Base-by-base conservation (phyloP, 2,329 filamentous ascomycete species). In the Neurospora crassa region DNA sequence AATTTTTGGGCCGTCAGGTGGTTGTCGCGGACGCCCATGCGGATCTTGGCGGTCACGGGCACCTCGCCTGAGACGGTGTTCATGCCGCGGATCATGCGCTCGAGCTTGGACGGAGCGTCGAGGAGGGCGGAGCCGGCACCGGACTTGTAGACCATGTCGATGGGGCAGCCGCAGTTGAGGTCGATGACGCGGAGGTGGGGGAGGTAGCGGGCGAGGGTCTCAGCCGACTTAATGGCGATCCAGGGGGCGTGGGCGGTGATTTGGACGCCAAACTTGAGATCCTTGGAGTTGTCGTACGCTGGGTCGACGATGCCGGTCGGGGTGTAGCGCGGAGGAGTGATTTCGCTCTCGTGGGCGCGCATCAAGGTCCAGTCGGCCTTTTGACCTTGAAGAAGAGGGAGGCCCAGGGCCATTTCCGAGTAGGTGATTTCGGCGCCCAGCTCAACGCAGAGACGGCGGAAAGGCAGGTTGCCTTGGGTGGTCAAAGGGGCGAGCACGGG, bases 41-140 rank as follows among this genome's bases (percentile, higher is more conserved):
- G 90, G 76, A 99, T 94, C 84, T 99, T 99, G 76, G 93, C 92
- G 0, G 94, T 97, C 77, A 99, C 93, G 29, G 96, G 96, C 37
- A 96, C 90, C 76, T 96, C 92, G 63, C 92, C 91, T 3, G 94
- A 97, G 12, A 98, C 93, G 59, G 90, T 88, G 78, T 97, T 97
- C 96, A 99, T 99, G 76, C 96, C 96, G 74, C 94, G 89, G 63
- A 99, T 86, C 82, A 97, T 98, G 81, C 95, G 95, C 81, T 97
- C 94, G 68, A 99, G 84, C 82, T 97, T 98, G 71, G 89, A 89
- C 40, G 89, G 92, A 70, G 90, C 86, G 77, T 99, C 96, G n/a
- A 99, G 89, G 18, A 99, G 88, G 1, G 93, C 95, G 24, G 95
- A 97, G 4, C 96, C 96, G 53, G 92, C 93, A 69, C 96, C 96